phyloP scores from a whole-genome alignment of 768 basidiomycete genomes.

The Gautieria morchelliformis region DNA sequence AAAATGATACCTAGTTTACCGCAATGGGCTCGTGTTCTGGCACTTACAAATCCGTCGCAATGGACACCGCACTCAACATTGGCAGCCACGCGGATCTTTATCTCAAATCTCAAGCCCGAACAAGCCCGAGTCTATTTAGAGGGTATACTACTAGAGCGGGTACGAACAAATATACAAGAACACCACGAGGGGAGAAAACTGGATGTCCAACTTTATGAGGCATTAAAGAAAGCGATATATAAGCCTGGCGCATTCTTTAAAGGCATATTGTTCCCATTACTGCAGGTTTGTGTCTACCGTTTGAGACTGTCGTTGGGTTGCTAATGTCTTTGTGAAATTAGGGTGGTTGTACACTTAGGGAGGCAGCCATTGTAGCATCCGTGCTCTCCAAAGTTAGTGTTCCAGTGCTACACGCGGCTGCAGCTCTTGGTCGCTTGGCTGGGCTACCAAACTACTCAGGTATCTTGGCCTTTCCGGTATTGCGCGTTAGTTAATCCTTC shows the following conservation, averaged over 20 bases:
- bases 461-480: conserved; percentile 18
- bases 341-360: conserved; percentile 83
- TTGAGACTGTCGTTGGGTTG: conserved; percentile 1
- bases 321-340: conserved; percentile 16
- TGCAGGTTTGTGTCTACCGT: conserved; percentile 53
- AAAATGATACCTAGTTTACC: conserved; percentile 95
- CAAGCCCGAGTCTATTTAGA: conserved; percentile 90
- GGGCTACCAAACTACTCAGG: conserved; percentile 90
- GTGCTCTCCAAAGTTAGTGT: conserved; percentile 85
- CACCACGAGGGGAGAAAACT: conserved; percentile 60
- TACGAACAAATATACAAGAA: conserved; percentile 78
- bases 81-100: conserved; percentile 90
- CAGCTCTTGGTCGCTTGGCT: conserved; percentile 85
- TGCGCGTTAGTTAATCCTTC: neutral
- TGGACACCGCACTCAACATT: conserved; percentile 96
- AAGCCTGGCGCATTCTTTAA: conserved; percentile 99
- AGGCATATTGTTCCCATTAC: conserved; percentile 89
- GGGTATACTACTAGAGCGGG: conserved; percentile 82
- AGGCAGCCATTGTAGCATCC: conserved; percentile 90
- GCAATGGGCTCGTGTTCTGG: conserved; percentile 92
- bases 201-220: conserved; percentile 88
- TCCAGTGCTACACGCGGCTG: conserved; percentile 94
- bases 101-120: conserved; percentile 92
- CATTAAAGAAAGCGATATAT: conserved; percentile 84
- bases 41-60: conserved; percentile 82